Percentiles rank a stretch among this genome's conserved stretches.
Conservation (phyloP, 2,329 filamentous ascomycete genomes). For the Fusarium solani-melongenae region DNA sequence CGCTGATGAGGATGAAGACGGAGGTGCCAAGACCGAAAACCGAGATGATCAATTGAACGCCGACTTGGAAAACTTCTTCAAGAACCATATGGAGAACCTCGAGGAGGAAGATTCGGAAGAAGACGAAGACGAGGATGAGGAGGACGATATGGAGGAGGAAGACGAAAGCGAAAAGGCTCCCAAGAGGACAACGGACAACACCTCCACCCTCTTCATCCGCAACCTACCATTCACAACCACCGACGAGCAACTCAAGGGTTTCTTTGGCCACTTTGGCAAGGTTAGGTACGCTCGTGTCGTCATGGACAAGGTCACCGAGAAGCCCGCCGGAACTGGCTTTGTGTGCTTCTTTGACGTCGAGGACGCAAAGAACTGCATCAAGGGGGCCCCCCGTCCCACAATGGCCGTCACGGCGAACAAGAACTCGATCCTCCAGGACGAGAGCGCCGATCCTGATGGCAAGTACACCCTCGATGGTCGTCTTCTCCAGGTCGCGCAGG, state of each 20-base stretch:
- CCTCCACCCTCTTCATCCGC: slow-evolving; percentile 87
- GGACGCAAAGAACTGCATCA: slow-evolving; percentile 82
- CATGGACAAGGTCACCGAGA: slow-evolving; percentile 84
- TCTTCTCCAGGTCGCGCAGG: slow-evolving; percentile 83
- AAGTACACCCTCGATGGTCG: slow-evolving; percentile 92
- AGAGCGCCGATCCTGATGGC: slow-evolving; percentile 82
- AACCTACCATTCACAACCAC: slow-evolving; percentile 92
- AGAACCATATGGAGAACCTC: slow-evolving; percentile 66
- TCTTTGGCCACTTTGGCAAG: slow-evolving; percentile 90
- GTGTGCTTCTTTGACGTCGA: slow-evolving; percentile 87
- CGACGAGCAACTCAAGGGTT: slow-evolving; percentile 83
- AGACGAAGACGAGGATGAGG: slow-evolving; percentile 52
- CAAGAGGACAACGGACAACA: slow-evolving; percentile 62
- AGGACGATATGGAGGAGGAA: slow-evolving; percentile 55
- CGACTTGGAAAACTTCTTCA: slow-evolving; percentile 66
- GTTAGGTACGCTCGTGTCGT: slow-evolving; percentile 93
- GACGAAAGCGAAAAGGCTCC: slow-evolving; percentile 48
- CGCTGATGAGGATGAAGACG: slow-evolving; percentile 45
- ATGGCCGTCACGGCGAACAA: slow-evolving; percentile 64
- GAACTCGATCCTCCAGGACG: slow-evolving; percentile 89
- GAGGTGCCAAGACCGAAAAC: slow-evolving; percentile 47
- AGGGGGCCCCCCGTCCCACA: slow-evolving; percentile 73
- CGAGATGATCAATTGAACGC: slow-evolving; percentile 57
- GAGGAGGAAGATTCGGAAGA: slow-evolving; percentile 67
- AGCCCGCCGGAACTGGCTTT: slow-evolving; percentile 92